Evolutionary conservation across 257 asterid species (phyloP), one percentile per base, ranked within the genome.

Genomic region (Cordia subcordata): DNA sequence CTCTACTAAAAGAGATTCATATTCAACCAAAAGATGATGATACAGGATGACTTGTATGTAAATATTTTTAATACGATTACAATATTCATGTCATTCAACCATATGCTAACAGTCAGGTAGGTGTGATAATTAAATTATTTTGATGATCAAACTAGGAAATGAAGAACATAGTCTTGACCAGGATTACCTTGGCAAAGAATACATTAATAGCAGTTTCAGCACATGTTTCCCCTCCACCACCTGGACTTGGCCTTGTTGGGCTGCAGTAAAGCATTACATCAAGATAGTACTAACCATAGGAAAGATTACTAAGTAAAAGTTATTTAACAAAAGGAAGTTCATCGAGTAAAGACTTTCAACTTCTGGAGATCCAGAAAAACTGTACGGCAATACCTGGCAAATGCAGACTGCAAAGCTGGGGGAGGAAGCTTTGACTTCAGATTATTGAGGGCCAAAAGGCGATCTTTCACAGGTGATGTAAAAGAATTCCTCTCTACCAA

Each of bases 161-260:
- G 13, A 23, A 4, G 60, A 27, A 23, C 1, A 12, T 45, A 57
- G 10, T 4, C 13, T 8, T 8, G n/a, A 22, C 4, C 11, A 17
- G 10, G 10, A 17, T 5, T 82, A 93, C 99, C 97, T 93, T 93
- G 71, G 90, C 77, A 66, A 93, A 83, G 65, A 89, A 93, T 60
- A 93, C 90, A 60, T 75, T 80, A 38, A 89, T 79, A 23, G 95
- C 91, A 49, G 97, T 90, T 83, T 93, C 99, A 14, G 99, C 99
- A 71, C 96, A 89, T 1, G 97, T 89, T 80, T 93, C 99, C 65
- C 97, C 97, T 67, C 95, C 96, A 64, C 95, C 97, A 65, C 94
- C 90, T 53, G 97, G 99, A 78, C 68, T 83, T 47, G 90, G 96
- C 70, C 99, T 85, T 59, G 96, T 90, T 68, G 99, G 97, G 77